These are phyloP conservation scores for Globisporangium spinosum DNA, from an alignment of 352 stramenopile species.

Conservation along the genomic window DNA sequence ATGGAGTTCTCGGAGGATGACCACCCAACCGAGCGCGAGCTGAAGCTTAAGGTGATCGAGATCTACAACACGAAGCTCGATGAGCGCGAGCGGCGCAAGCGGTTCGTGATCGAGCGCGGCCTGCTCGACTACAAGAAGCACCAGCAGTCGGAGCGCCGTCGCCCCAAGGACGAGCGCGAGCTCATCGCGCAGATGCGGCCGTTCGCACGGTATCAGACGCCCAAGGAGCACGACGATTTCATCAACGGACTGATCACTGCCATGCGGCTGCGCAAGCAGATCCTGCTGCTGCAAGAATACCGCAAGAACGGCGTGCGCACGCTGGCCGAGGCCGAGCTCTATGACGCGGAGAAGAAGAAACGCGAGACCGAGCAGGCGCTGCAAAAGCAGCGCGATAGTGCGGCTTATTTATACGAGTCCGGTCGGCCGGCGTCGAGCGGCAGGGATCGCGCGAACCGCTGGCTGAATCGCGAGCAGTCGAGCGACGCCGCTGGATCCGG, in stretches of 20 bases:
- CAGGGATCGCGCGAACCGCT: slow-evolving; percentile 66
- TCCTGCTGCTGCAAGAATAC: slow-evolving; percentile 95
- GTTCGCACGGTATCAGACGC: slow-evolving; percentile 94
- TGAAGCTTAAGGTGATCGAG: slow-evolving; percentile 95
- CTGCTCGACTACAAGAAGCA: slow-evolving; percentile 94
- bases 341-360: slow-evolving; percentile 93
- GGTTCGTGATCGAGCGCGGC: slow-evolving; percentile 89
- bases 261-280: slow-evolving; percentile 94
- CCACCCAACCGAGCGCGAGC: slow-evolving; percentile 84
- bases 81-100: slow-evolving; percentile 90
- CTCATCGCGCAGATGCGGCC: slow-evolving; percentile 92
- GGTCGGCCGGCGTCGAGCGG: slow-evolving; percentile 44
- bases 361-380: slow-evolving; percentile 89
- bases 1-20: slow-evolving; percentile 94
- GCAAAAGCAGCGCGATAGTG: slow-evolving; percentile 84
- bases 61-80: slow-evolving; percentile 97
- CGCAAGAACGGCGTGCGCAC: slow-evolving; percentile 92
- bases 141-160: slow-evolving; percentile 85
- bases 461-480: slow-evolving; percentile 53
- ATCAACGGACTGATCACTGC: slow-evolving; percentile 87
- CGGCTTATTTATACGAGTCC: slow-evolving; percentile 85
- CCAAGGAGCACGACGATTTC: slow-evolving; percentile 92
- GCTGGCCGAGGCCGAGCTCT: slow-evolving; percentile 92
- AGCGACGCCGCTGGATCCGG: slow-evolving; percentile 17
- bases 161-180: slow-evolving; percentile 94